A percentile compares a stretch with the other conserved stretches of the same genome.
Evolutionary conservation across 78 protist species (phyloP).

Genomic region (Capsaspora owczarzaki): DNA sequence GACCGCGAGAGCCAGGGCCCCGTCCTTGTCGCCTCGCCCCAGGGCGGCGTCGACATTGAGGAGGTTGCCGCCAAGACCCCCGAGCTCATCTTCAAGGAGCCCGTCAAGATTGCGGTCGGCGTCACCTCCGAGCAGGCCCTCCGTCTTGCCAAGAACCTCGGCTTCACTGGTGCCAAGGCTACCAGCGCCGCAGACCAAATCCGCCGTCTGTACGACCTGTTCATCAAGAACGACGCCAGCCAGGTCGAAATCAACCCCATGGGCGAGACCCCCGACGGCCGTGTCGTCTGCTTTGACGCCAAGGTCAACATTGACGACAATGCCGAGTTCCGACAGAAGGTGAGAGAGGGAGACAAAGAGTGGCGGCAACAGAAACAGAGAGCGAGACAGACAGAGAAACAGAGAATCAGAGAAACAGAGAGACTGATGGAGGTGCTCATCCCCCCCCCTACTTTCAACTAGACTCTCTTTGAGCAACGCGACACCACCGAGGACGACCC

Average conservation of each 20-base stretch:
- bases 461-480: conserved; percentile 63
- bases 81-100: conserved; percentile 53
- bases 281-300: conserved; percentile 81
- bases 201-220: conserved; percentile 60
- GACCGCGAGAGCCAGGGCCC: conserved; percentile 69
- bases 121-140: not conserved
- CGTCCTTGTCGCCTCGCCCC: conserved; percentile 18
- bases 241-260: conserved; percentile 95
- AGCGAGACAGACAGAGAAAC: not conserved
- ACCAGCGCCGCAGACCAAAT: conserved; percentile 38
- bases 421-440: no score
- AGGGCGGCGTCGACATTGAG: conserved; percentile 94
- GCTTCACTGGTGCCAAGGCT: not conserved
- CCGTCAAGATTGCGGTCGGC: conserved; percentile 59
- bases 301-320: conserved; percentile 94
- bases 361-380: not conserved
- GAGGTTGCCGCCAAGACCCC: conserved; percentile 66
- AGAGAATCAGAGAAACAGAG: no score
- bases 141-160: not conserved
- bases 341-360: no score
- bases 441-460: no score
- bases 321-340: no score
- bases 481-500: conserved; percentile 46
- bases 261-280: conserved; percentile 68
- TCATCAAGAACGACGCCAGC: conserved; percentile 67